These are phyloP conservation scores for Aspergillus candidus DNA, from an alignment of 2,329 filamentous ascomycete genomes.

Conservation along the genomic window DNA sequence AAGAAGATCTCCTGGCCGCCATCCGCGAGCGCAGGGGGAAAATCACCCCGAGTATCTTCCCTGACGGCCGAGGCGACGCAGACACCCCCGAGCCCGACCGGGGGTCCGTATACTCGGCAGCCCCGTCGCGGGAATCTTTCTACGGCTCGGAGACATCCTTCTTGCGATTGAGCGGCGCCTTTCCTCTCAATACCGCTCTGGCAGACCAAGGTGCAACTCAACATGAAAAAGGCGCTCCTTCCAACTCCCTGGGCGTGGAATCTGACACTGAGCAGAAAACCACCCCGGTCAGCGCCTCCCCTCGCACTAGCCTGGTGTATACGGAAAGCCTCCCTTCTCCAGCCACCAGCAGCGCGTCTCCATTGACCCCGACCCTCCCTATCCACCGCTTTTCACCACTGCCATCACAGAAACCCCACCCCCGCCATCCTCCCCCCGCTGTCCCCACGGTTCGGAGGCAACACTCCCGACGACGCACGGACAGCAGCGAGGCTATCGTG, in stretches of 20 bases:
- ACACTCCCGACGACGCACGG: conserved; percentile 37
- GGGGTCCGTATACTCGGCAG: conserved; percentile 24
- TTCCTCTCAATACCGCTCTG: conserved; percentile 20
- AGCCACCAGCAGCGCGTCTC: conserved; percentile 32
- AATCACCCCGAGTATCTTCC: conserved; percentile 39
- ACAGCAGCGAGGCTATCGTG: conserved; percentile 43
- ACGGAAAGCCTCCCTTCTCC: conserved; percentile 36
- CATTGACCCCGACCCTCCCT: conserved; percentile 35
- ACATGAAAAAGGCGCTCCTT: conserved; percentile 21
- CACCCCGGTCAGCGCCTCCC: conserved; percentile 25
- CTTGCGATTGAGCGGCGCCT: conserved; percentile 32
- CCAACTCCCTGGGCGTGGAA: conserved; percentile 23
- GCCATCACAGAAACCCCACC: conserved; percentile 28
- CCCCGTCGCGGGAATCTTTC: conserved; percentile 27
- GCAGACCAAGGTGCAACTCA: conserved; percentile 23
- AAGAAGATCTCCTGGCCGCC: conserved; percentile 47
- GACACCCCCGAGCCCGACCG: conserved; percentile 19
- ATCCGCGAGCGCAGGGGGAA: conserved; percentile 45
- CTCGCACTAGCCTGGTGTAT: conserved; percentile 30
- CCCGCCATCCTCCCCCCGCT: conserved; percentile 27
- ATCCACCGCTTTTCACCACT: conserved; percentile 36
- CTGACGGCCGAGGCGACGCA: conserved; percentile 13
- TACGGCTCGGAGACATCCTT: conserved; percentile 36
- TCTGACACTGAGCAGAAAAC: conserved; percentile 33
- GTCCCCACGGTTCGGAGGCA: conserved; percentile 28